Evolutionary conservation across 2,329 filamentous ascomycete genomes (phyloP), one percentile per base, ranked within the genome.

Genomic region (Aureobasidium musti): DNA sequence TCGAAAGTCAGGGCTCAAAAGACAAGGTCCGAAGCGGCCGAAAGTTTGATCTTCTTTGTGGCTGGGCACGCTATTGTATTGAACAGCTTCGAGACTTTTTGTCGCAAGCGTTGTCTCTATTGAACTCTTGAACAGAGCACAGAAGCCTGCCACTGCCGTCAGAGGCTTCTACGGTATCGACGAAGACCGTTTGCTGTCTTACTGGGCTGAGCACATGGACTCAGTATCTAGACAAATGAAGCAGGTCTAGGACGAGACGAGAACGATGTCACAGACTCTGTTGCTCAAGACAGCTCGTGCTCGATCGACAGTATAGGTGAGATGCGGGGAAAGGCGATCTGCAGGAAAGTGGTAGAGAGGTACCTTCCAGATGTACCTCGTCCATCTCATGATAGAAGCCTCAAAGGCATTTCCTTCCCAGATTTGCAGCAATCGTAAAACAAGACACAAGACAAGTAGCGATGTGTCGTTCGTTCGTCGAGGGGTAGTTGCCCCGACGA

Each of bases 91-190:
- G 35, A 35, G 6, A 14, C 28, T 6, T 37, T 26, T 33, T 37
- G 28, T 49, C 43, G n/a, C 35, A 35, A 35, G 26, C 59, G 59
- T 63, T 63, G 59, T 63, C 59, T 52, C 28, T 63, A 63, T 63
- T 47, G 59, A 52, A 50, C 23, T 50, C 33, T 47, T 45, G 30
- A 19, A 14, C 30, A 21, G 5, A 14, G 45, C 17, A 50, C 13
- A 41, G 33, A 41, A 52, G 45, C 8, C 13, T 50, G 35, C 21
- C 13, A 28, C 59, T 52, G 33, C 59, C 45, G 45, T 41, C 59
- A 63, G 45, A 63, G 59, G 45, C 59, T 52, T 63, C 59, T 63
- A 41, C 45, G 33, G 26, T 52, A n/a, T 28, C 23, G 14, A 39
- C 1, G 7, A 41, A 21, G 26, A 13, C 37, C 26, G n/a, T 17